Evolutionary conservation across 2,329 filamentous ascomycete genomes (phyloP).

Genomic region (Fusarium sp.): DNA sequence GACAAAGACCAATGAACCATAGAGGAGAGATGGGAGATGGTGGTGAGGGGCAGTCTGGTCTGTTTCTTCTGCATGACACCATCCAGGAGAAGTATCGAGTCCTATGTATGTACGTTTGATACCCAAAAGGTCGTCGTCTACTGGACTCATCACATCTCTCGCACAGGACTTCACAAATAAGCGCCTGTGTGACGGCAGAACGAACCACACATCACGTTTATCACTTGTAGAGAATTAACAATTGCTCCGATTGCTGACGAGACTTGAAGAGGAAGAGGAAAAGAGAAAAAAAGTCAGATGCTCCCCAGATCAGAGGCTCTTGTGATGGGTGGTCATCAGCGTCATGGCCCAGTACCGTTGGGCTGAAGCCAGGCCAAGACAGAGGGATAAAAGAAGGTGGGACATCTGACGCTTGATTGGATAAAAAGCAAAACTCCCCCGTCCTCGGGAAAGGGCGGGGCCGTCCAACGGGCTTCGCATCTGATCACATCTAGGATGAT

Average conservation of each 20-base stretch:
- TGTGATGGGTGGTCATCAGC: constrained; percentile 40
- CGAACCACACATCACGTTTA: constrained; percentile 24
- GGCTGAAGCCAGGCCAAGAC: constrained; percentile 16
- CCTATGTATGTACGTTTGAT: constrained; percentile 20
- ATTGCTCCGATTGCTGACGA: constrained; percentile 5
- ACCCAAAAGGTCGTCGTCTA: constrained; percentile 10
- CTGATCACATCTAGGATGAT: constrained; percentile 33
- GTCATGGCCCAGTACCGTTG: constrained; percentile 27
- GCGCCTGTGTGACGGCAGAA: constrained; percentile 34
- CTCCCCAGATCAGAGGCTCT: constrained; percentile 31
- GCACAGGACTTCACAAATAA: constrained; percentile 26
- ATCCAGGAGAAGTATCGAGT: constrained; percentile 35
- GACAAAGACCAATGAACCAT: constrained; percentile 29
- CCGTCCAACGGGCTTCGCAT: constrained; percentile 33
- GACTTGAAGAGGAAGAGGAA: neutral
- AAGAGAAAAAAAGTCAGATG: constrained; percentile 32
- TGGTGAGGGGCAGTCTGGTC: constrained; percentile 36
- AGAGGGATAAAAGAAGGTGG: constrained; percentile 11
- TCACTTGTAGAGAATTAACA: neutral
- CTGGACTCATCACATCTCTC: constrained; percentile 27
- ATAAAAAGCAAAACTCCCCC: constrained; percentile 12
- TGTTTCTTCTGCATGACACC: constrained; percentile 45
- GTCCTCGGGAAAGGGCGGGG: constrained; percentile 34
- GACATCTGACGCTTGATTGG: constrained; percentile 24
- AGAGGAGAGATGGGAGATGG: constrained; percentile 21